phyloP scores from a whole-genome alignment of 306 rosid genomes.

The Castanopsis chinensis region DNA sequence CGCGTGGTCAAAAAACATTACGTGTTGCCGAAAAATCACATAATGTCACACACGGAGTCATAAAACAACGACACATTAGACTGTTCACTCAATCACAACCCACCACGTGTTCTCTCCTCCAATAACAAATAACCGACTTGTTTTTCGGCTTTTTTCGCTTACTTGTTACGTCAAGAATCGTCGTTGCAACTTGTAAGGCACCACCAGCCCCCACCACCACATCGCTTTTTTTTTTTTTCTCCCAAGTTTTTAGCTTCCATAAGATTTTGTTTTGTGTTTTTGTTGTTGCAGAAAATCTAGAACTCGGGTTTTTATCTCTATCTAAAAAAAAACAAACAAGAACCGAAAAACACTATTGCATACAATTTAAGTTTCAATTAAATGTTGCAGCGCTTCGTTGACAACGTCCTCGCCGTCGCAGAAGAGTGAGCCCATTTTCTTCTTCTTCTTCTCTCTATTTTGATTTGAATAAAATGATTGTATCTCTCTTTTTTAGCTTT shows the following conservation, averaged over 20 bases:
- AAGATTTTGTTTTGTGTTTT: not conserved
- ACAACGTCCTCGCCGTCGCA: conserved; percentile 59
- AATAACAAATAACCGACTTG: not conserved
- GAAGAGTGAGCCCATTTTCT: conserved; percentile 64
- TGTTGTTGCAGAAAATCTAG: conserved; percentile 6
- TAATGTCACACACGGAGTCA: not conserved
- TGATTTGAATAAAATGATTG: not conserved
- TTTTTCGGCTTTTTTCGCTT: not conserved
- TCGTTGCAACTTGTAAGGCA: not conserved
- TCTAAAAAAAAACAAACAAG: not conserved
- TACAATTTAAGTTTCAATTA: not conserved
- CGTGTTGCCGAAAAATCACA: conserved; percentile 22
- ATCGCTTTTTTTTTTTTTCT: too few relatives aligned
- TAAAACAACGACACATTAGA: conserved; percentile 4
- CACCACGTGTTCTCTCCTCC: conserved; percentile 26
- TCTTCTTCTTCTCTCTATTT: not conserved
- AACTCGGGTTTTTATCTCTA: not conserved
- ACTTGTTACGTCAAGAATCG: conserved; percentile 12
- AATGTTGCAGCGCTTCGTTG: conserved; percentile 69
- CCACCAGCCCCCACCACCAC: too few relatives aligned
- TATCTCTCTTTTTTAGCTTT: not conserved
- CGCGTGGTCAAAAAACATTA: not conserved
- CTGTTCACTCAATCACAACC: not conserved
- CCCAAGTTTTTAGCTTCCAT: too few relatives aligned
- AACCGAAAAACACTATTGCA: not conserved